Evolutionary conservation across 768 basidiomycete genomes (phyloP).

Genomic region (Sarcomyxa edulis): DNA sequence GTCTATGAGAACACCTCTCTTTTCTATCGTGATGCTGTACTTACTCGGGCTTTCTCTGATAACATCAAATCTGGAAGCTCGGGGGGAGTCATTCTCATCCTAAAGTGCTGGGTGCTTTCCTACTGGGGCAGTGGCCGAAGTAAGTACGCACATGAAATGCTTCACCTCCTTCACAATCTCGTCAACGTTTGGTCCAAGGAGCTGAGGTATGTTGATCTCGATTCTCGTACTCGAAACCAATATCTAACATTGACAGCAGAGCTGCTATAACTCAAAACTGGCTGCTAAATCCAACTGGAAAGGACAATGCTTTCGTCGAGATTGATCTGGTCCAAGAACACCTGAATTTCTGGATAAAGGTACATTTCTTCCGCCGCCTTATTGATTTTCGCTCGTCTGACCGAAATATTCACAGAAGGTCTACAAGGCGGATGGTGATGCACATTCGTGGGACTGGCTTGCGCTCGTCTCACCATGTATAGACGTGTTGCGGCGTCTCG

Average conservation of each 20-base stretch:
- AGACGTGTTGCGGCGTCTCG: constrained; percentile 14
- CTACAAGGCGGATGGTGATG: constrained; percentile 25
- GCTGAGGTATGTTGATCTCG: constrained; percentile 13
- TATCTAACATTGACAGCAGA: constrained; percentile 1
- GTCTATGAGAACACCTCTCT: constrained; percentile 16
- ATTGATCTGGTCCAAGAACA: constrained; percentile 19
- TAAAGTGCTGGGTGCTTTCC: constrained; percentile 16
- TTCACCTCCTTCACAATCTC: constrained; percentile 24
- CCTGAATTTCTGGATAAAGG: constrained; percentile 19
- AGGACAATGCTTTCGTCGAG: constrained; percentile 14
- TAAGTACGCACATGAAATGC: constrained; percentile 17
- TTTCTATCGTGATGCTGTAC: constrained; percentile 16
- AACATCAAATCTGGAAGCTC: constrained; percentile 17
- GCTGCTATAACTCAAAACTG: constrained; percentile 14
- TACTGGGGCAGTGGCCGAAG: constrained; percentile 13
- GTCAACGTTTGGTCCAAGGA: constrained; percentile 18
- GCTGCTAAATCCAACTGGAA: constrained; percentile 15
- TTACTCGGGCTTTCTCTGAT: constrained; percentile 7
- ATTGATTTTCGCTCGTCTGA: too few relatives aligned
- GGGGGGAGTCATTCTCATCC: constrained; percentile 14
- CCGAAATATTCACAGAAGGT: too few relatives aligned
- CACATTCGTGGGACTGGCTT: constrained; percentile 31
- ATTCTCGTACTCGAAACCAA: constrained; percentile 3
- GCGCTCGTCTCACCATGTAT: constrained; percentile 22
- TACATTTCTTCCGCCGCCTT: too few relatives aligned